phyloP scores from a whole-genome alignment of 129 eudicot genomes.

The Dittrichia graveolens region DNA sequence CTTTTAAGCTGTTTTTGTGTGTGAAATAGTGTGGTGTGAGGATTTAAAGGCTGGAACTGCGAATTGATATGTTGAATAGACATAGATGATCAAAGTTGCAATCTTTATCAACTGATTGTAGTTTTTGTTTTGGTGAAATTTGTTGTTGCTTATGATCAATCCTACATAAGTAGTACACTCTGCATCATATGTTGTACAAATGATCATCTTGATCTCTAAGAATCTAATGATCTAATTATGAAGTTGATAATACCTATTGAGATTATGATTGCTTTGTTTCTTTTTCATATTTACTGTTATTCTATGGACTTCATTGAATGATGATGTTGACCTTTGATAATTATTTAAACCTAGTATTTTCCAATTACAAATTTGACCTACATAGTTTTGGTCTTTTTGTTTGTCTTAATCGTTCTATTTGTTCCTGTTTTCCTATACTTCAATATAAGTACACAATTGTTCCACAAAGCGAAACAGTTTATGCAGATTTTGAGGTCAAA shows the following conservation, averaged over 20 bases:
- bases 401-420: background rate
- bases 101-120: background rate
- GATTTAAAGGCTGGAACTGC: constrained; percentile 12
- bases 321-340: constrained; percentile 7
- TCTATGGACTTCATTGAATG: constrained; percentile 1
- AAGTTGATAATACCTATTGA: background rate
- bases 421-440: background rate
- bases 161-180: background rate
- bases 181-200: constrained; percentile 17
- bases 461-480: background rate
- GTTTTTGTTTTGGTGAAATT: background rate
- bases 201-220: constrained; percentile 7
- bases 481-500: background rate
- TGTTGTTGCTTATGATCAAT: constrained; percentile 7
- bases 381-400: background rate
- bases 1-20: constrained; percentile 9
- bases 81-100: constrained; percentile 3
- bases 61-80: background rate
- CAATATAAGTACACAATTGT: background rate
- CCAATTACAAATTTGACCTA: background rate
- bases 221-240: constrained; percentile 7
- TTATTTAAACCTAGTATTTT: background rate
- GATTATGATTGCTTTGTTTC: background rate
- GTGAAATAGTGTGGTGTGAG: background rate
- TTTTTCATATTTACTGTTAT: background rate